Evolutionary conservation across 306 rosid species (phyloP), one percentile per base, ranked within the genome.

Genomic region (Pterocarpus santalinus): DNA sequence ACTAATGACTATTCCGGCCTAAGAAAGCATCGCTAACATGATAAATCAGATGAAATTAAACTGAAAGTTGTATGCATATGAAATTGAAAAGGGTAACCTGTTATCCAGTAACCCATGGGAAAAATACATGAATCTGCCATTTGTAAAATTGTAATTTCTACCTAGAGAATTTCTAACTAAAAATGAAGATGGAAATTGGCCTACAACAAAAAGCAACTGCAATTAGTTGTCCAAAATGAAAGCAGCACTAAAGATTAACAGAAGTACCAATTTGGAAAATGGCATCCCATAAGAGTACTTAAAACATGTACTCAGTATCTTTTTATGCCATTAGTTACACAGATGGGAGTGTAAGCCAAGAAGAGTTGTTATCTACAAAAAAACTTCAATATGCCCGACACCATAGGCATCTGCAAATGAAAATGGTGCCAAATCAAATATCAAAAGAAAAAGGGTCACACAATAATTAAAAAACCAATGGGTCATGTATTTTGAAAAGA

Each of bases 181-280:
- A 32, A 66, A 66, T 10, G 41, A n/a, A 81, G 13, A 34, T 79
- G 70, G 57, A 68, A 17, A 69, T 16, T 58, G 71, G 32, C 15
- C 55, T 30, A 73, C 22, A 64, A 60, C 60, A 22, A 61, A 76
- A 77, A 75, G 66, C 56, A 81, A 53, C 22, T 30, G 49, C 46
- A 66, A 65, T 46, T 47, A 34, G 36, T 33, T 44, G 16, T 41
- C 55, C 47, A 43, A 60, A 32, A 35, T 5, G n/a, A 16, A 17
- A 30, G 41, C 72, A 34, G 71, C 5, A 35, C 32, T 34, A 61
- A 38, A 2, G 4, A 38, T 38, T 38, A 38, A 38, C 39, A 4
- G 5, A 36, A 36, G 39, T 34, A 66, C 8, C 33, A 28, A 14
- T 9, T 56, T 5, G 36, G 61, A 15, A 32, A 43, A 46, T 28